Evolutionary conservation across 2,329 filamentous ascomycete species (phyloP).

Genomic region (Endocalyx cinctus): DNA sequence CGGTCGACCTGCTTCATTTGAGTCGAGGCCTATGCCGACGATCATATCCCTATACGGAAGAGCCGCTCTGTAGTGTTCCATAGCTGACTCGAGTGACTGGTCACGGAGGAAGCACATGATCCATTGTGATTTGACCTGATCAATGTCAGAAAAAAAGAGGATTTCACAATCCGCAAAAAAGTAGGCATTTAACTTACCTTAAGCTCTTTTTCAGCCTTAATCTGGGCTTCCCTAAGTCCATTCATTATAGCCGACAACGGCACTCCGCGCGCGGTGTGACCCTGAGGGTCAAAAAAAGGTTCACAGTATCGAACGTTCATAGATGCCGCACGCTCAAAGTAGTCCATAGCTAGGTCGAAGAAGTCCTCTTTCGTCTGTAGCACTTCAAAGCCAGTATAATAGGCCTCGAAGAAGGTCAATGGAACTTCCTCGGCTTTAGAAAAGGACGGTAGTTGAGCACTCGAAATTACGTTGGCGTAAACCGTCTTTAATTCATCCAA

Average conservation of each 20-base stretch:
- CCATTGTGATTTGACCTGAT: constrained; percentile 29
- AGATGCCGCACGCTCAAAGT: constrained; percentile 24
- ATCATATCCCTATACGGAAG: constrained; percentile 37
- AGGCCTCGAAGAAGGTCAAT: constrained; percentile 30
- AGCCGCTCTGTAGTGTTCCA: constrained; percentile 33
- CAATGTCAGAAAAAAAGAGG: no score
- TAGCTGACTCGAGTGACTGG: constrained; percentile 31
- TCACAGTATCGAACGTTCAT: constrained; percentile 38
- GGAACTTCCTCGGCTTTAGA: constrained; percentile 29
- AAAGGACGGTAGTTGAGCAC: constrained; percentile 34
- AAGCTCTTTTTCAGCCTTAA: no score
- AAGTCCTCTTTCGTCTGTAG: constrained; percentile 31
- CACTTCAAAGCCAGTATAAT: constrained; percentile 27
- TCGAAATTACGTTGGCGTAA: constrained; percentile 28
- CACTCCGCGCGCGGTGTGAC: constrained; percentile 33
- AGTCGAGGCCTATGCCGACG: constrained; percentile 42
- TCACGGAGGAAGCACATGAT: constrained; percentile 40
- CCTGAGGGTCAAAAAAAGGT: constrained; percentile 39
- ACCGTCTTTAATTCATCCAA: no score
- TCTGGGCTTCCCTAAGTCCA: constrained; percentile 15
- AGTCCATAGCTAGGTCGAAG: constrained; percentile 35
- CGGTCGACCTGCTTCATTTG: constrained; percentile 41
- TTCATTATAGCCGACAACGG: constrained; percentile 26
- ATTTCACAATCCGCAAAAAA: no score
- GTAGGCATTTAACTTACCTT: no score